Evolutionary conservation across 1,284 basidiomycete species (phyloP).

Genomic region (Ustilago curta): DNA sequence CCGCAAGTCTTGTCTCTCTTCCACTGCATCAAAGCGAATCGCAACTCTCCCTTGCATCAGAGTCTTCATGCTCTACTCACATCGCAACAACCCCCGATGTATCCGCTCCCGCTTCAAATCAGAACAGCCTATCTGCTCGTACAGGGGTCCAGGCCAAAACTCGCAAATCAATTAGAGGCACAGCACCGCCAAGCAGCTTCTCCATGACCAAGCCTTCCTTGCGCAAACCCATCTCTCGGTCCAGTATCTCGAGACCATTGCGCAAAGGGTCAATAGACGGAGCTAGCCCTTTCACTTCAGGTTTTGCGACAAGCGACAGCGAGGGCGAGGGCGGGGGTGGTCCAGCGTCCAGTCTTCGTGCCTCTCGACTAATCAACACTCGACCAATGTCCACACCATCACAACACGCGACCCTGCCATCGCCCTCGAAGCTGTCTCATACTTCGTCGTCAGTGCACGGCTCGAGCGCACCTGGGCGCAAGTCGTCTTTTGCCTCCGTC

Average conservation of each 20-base stretch:
- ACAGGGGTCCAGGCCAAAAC: constrained; percentile 13
- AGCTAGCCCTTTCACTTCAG: constrained; percentile 24
- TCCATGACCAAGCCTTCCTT: constrained; percentile 35
- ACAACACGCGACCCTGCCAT: constrained; percentile 6
- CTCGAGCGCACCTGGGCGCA: constrained; percentile 14
- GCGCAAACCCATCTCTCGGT: constrained; percentile 35
- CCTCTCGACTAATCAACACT: constrained; percentile 29
- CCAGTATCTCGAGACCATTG: constrained; percentile 46
- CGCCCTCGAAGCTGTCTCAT: constrained; percentile 24
- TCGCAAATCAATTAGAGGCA: constrained; percentile 35
- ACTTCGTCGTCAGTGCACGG: constrained; percentile 14
- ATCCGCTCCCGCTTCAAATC: background rate
- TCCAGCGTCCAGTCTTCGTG: constrained; percentile 13
- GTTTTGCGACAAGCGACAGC: constrained; percentile 55
- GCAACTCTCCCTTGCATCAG: constrained; percentile 26
- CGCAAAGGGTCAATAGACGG: constrained; percentile 33
- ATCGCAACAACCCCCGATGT: background rate
- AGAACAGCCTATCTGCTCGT: constrained; percentile 4
- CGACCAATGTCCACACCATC: background rate
- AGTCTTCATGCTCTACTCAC: constrained; percentile 20
- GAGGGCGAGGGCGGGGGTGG: constrained; percentile 52
- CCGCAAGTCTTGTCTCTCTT: constrained; percentile 49
- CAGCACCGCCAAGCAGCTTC: constrained; percentile 54
- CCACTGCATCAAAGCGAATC: constrained; percentile 38
- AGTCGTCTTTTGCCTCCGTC: constrained; percentile 40